These are phyloP conservation scores for Paramecium pentaurelia DNA, from an alignment of 73 alveolate species.

Conservation along the genomic window DNA sequence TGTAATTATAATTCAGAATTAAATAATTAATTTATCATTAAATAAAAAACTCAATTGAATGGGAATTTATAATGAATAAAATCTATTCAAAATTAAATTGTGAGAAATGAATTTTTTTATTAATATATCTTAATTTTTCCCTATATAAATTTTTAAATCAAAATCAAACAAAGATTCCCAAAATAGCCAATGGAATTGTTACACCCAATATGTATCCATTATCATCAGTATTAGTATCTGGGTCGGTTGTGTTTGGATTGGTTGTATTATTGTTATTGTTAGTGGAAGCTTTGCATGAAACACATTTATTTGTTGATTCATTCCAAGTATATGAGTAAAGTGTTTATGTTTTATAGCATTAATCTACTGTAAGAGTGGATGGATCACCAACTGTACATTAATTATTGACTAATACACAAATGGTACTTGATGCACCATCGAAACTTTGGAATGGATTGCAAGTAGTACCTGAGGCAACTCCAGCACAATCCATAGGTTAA, in stretches of 20 bases:
- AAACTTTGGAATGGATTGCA: conserved; percentile 39
- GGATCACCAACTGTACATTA: neutral
- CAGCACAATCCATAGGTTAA: neutral
- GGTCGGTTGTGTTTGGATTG: neutral
- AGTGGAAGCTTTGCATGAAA: neutral
- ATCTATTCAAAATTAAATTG: neutral
- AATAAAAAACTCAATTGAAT: too few species aligned
- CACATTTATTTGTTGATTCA: neutral
- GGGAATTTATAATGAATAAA: too few species aligned
- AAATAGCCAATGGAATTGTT: neutral
- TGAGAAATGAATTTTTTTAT: neutral
- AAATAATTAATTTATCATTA: too few species aligned
- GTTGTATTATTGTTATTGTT: neutral
- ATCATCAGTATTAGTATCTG: neutral
- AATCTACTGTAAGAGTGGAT: neutral
- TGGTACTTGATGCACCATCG: neutral
- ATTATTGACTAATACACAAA: neutral
- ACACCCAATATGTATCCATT: neutral
- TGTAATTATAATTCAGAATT: too few species aligned
- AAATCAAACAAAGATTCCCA: neutral
- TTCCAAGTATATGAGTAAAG: conserved; percentile 18
- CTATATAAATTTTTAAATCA: neutral
- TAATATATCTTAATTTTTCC: neutral
- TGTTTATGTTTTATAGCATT: neutral
- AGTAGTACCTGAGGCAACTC: neutral